These are phyloP conservation scores for Curvularia lunata DNA, from an alignment of 2,329 filamentous ascomycete genomes.

Conservation along the genomic window DNA sequence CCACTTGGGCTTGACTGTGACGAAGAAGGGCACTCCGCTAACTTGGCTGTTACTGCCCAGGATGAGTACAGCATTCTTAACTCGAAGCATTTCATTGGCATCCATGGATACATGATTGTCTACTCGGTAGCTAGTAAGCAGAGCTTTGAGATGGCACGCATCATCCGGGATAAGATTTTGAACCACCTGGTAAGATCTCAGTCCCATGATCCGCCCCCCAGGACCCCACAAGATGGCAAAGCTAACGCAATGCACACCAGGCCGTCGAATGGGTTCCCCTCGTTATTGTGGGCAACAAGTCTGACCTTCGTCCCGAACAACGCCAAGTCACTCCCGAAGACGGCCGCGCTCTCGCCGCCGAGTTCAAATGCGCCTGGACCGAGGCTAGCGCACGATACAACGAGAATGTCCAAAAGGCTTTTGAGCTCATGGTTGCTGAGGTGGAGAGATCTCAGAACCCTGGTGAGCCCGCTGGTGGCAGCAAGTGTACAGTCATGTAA, in stretches of 20 bases:
- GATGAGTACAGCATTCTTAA: constrained; percentile 99
- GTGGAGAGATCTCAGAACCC: constrained; percentile 95
- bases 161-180: constrained; percentile 95
- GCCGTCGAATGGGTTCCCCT: constrained; percentile 92
- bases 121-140: constrained; percentile 95
- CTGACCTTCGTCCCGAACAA: constrained; percentile 89
- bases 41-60: constrained; percentile 53
- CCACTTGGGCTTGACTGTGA: background rate
- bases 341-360: constrained; percentile 81
- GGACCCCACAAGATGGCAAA: background rate
- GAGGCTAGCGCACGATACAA: constrained; percentile 94
- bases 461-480: constrained; percentile 77
- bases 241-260: constrained; percentile 53
- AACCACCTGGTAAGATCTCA: constrained; percentile 78
- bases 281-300: constrained; percentile 96
- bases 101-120: constrained; percentile 97
- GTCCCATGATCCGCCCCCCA: too few species aligned
- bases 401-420: constrained; percentile 89
- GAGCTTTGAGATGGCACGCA: constrained; percentile 96
- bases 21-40: constrained; percentile 24
- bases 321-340: constrained; percentile 88
- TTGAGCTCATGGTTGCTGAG: constrained; percentile 91
- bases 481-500: constrained; percentile 88
- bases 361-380: constrained; percentile 91
- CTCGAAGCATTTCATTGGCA: constrained; percentile 98